phyloP scores from a whole-genome alignment of 148 eudicot species.

The Fagopyrum esculentum region DNA sequence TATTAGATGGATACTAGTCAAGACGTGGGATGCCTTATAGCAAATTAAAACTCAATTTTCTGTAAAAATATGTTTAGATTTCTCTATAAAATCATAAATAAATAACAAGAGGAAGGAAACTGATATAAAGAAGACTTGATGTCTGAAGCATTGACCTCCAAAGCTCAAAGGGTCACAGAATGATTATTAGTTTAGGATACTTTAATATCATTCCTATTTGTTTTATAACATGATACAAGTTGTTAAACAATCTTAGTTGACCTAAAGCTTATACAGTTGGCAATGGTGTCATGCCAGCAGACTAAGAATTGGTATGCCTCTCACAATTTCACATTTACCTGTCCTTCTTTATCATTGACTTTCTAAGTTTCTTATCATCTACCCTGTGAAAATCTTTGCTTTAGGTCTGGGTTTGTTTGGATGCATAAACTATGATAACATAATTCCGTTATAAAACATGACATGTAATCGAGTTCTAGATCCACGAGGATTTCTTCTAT shows the following conservation, averaged over 20 bases:
- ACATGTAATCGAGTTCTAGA: too few relatives aligned
- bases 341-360: neutral
- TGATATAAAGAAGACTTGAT: neutral
- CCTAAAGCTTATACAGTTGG: conserved; percentile 9
- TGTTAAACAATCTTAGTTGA: conserved; percentile 3
- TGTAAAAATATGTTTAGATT: neutral
- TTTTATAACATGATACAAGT: conserved; percentile 1
- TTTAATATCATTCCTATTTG: neutral
- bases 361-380: neutral
- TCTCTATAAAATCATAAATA: neutral
- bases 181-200: conserved; percentile 3
- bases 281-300: conserved; percentile 8
- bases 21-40: conserved; percentile 5
- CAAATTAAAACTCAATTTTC: neutral
- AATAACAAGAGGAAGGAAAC: neutral
- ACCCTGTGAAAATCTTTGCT: neutral
- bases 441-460: too few relatives aligned
- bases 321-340: neutral
- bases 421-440: too few relatives aligned
- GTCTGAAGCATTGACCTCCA: conserved; percentile 8
- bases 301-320: neutral
- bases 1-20: neutral
- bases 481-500: neutral
- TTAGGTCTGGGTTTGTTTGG: too few relatives aligned
- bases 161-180: conserved; percentile 11